Percentiles rank a stretch among this genome's conserved stretches.
Evolutionary conservation across 177 flowering plant species (phyloP).

Genomic region (Vitis hybrid): DNA sequence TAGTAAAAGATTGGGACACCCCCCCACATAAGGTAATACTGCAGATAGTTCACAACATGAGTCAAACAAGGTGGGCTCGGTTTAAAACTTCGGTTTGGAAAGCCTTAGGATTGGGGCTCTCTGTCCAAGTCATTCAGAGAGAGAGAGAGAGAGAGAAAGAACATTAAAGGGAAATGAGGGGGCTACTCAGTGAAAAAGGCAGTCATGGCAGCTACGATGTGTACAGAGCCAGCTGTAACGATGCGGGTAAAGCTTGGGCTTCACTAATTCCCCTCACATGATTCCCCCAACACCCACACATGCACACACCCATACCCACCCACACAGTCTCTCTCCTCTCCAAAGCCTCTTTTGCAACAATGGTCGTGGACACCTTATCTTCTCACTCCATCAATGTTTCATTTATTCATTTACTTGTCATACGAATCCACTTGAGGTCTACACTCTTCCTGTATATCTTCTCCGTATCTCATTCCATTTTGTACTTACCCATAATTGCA

Average conservation of each 20-base stretch:
- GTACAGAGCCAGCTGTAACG: constrained; percentile 12
- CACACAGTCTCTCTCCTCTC: too few species aligned
- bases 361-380: background rate
- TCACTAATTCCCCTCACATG: constrained; percentile 12
- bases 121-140: too few species aligned
- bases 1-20: too few species aligned
- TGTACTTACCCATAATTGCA: too few species aligned
- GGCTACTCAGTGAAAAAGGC: background rate
- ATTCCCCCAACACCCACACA: constrained; percentile 1
- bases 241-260: constrained; percentile 3
- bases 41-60: too few species aligned
- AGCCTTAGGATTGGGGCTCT: too few species aligned
- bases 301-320: background rate
- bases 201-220: background rate
- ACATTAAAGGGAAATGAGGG: background rate
- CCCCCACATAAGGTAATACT: too few species aligned
- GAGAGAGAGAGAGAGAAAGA: background rate
- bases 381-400: background rate
- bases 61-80: too few species aligned
- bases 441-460: too few species aligned
- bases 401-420: background rate
- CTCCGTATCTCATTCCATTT: too few species aligned
- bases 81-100: too few species aligned
- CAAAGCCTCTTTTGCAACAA: background rate
- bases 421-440: too few species aligned